phyloP scores from a whole-genome alignment of 345 rosid species.

The Melaleuca alternifolia region DNA sequence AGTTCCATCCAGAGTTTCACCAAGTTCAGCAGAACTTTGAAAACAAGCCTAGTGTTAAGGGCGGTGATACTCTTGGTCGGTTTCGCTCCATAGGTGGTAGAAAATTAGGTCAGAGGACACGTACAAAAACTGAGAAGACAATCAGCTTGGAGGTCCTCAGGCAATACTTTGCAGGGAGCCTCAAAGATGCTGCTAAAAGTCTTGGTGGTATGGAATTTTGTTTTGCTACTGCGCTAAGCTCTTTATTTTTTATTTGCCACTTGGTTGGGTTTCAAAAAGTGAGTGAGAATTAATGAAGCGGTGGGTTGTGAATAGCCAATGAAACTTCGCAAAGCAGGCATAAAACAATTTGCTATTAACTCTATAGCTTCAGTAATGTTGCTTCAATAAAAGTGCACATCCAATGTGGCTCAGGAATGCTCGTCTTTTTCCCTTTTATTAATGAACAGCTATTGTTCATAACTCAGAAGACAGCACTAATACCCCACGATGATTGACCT shows the following conservation, averaged over 20 bases:
- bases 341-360: neutral
- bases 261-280: neutral
- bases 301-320: neutral
- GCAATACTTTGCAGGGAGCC: constrained; percentile 91
- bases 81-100: constrained; percentile 19
- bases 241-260: neutral
- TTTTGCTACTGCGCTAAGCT: neutral
- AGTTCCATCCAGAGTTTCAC: constrained; percentile 23
- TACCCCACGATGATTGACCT: neutral
- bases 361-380: neutral
- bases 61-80: constrained; percentile 15
- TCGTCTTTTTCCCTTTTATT: neutral
- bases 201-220: constrained; percentile 70
- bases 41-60: constrained; percentile 16
- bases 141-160: constrained; percentile 80
- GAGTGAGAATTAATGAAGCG: neutral
- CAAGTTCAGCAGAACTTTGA: constrained; percentile 21
- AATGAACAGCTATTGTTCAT: neutral
- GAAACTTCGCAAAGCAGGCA: neutral
- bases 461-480: neutral
- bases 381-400: neutral
- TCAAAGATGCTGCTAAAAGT: constrained; percentile 91
- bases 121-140: constrained; percentile 70
- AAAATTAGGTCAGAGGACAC: constrained; percentile 51
- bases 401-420: neutral